These are phyloP conservation scores for Aspergillus calidoustus DNA, from an alignment of 2,329 filamentous ascomycete species.

Conservation along the genomic window DNA sequence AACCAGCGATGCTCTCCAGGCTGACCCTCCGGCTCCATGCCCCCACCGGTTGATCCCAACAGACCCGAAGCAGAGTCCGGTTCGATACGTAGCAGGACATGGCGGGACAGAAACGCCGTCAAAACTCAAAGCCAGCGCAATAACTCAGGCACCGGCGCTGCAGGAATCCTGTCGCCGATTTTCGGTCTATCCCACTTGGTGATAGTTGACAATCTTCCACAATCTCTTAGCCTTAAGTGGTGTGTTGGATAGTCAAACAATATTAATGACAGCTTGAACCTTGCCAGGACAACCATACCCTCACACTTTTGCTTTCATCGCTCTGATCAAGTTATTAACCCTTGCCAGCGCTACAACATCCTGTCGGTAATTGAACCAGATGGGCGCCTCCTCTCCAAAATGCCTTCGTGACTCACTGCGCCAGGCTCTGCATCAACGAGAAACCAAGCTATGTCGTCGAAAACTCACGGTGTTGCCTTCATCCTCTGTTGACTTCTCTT, in stretches of 20 bases:
- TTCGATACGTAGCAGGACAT: not conserved
- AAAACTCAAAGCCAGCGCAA: not conserved
- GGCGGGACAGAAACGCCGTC: not conserved
- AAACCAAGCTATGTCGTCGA: conserved; percentile 51
- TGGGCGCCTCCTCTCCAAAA: conserved; percentile 20
- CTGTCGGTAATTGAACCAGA: not conserved
- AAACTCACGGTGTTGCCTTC: conserved; percentile 52
- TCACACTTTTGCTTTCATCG: not conserved
- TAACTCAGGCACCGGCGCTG: not conserved
- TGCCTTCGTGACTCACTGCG: conserved; percentile 37
- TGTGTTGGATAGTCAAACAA: not conserved
- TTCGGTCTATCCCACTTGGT: not conserved
- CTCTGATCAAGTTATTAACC: not conserved
- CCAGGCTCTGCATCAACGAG: conserved; percentile 44
- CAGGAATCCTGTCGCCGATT: not conserved
- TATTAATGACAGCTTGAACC: not conserved
- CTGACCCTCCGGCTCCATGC: not conserved
- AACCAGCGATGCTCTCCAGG: not conserved
- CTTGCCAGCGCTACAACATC: not conserved
- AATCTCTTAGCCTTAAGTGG: not conserved
- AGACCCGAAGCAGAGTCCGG: not conserved
- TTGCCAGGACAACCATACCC: not conserved
- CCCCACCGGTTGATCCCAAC: conserved; percentile 14
- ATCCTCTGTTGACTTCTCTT: conserved; percentile 62
- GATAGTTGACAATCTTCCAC: not conserved